Base-by-base conservation (phyloP, 495 filamentous ascomycete species). In the Xylaria grammica region DNA sequence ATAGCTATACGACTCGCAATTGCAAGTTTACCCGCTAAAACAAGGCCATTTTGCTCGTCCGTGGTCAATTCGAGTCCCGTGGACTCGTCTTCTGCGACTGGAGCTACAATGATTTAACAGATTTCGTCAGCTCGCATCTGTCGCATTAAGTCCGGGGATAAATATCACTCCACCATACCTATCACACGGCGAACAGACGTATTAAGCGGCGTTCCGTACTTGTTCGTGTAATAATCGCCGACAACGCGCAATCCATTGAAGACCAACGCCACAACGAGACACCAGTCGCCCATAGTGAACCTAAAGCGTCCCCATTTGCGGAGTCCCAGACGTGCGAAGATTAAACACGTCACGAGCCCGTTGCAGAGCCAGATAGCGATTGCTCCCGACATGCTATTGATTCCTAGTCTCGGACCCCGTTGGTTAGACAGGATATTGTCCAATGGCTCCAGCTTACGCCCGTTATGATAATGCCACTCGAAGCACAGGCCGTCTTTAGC, bases 291-390 rank as follows among this genome's bases (percentile, higher is more conserved):
- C 26, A 34, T 10, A 34, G 49, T 54, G 36, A 53, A 45, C 5
- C 2, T 3, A 5, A 20, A 32, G 9, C 11, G 40, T 3, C 49
- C 13, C 34, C 49, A 54, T 34, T 24, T 42, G 15, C 60, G 60
- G 36, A 62, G 60, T 0, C 9, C 49, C 1, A 62, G 19, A 22
- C 40, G 48, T 5, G n/a, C 26, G 19, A 62, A 38, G 27, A 54
- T 46, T 0, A 54, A 24, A 9, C 17, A 1, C 19, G 19, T 34
- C 2, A 46, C 36, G 15, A 62, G 15, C n/a, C 36, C 49, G 49
- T 62, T 62, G 49, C 60, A 53, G 8, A 54, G 34, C 60, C 48
- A 53, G 24, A 62, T 49, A n/a, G 60, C 60, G 13, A 62, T 24
- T 0, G 24, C 27, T 4, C 38, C 38, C 22, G 54, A 58, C 30